Evolutionary conservation across 1,284 basidiomycete genomes (phyloP), one percentile per base, ranked within the genome.

Genomic region (Leccinum subrobustum): DNA sequence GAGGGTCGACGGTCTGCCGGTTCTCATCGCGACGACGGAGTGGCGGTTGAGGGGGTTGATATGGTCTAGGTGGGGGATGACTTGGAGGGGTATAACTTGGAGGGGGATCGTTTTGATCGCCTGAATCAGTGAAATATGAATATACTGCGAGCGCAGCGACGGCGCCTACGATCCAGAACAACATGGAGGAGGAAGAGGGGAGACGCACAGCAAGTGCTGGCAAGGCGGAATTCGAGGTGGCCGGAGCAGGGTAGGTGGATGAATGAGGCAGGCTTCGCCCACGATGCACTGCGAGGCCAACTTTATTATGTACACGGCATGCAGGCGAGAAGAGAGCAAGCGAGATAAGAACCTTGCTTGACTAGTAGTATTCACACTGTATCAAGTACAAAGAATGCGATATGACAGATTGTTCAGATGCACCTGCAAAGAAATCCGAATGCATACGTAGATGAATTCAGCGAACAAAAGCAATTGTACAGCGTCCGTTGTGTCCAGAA

Each of bases 161-260:
- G 18, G 20, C 63, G 44, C 63, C 65, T 58, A 11, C 47, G 37
- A 60, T 12, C 33, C 68, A n/a, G 57, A 61, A 70, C 5, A 71
- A 29, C 67, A 69, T 69, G 47, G 35, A 6, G 44, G 54, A 54
- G 42, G 1, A 11, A 37, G 48, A 52, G 9, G 31, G 4, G 5
- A n/a, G 44, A 60, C 47, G 47, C 20, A 64, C 48, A 57, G 42
- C 50, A 65, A 27, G 63, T 31, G 61, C 4, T 48, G 12, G 8
- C 18, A 20, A 33, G 20, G 12, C 35, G 35, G 51, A 27, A 27
- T 6, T 18, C n/a, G 7, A 20, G 25, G 14, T 7, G 33, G 25
- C 31, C 25, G 18, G 20, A 23, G 52, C 6, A 23, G 14, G 52
- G 14, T 5, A 23, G 44, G 18, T 6, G 20, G 27, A 59, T 27